These are phyloP conservation scores for Daldinia decipiens DNA, from an alignment of 495 filamentous ascomycete genomes.

Conservation along the genomic window DNA sequence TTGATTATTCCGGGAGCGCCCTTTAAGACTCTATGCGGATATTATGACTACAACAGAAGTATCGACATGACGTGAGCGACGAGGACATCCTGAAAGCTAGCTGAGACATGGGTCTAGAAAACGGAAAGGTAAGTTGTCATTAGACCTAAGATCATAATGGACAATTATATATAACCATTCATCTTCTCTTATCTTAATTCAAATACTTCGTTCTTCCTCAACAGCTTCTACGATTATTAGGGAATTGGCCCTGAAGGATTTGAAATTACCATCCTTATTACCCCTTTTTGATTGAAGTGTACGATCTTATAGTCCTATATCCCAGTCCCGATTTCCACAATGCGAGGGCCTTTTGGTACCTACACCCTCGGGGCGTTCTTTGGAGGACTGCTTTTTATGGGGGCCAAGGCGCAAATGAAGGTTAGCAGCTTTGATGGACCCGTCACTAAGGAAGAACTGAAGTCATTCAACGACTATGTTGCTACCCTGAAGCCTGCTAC, in stretches of 20 bases:
- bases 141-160: background rate
- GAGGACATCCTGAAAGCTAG: background rate
- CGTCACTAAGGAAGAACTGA: conserved; percentile 27
- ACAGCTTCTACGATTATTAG: background rate
- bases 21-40: background rate
- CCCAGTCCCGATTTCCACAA: background rate
- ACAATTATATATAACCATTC: background rate
- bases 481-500: conserved; percentile 25
- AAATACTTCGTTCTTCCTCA: background rate
- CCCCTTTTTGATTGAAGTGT: background rate
- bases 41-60: background rate
- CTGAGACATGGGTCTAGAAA: background rate
- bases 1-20: background rate
- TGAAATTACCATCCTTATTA: background rate
- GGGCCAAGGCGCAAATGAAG: conserved; percentile 23
- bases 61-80: background rate
- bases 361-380: background rate
- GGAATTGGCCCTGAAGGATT: background rate
- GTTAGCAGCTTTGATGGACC: conserved; percentile 38
- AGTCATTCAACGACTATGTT: conserved; percentile 35
- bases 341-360: background rate
- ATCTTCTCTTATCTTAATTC: background rate
- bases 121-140: background rate
- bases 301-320: background rate
- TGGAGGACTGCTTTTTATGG: background rate